A percentile compares a stretch with the other conserved stretches of the same genome.
These are phyloP conservation scores for Schizochytrium sp. DNA, from an alignment of 108 stramenopile species.

Conservation along the genomic window DNA sequence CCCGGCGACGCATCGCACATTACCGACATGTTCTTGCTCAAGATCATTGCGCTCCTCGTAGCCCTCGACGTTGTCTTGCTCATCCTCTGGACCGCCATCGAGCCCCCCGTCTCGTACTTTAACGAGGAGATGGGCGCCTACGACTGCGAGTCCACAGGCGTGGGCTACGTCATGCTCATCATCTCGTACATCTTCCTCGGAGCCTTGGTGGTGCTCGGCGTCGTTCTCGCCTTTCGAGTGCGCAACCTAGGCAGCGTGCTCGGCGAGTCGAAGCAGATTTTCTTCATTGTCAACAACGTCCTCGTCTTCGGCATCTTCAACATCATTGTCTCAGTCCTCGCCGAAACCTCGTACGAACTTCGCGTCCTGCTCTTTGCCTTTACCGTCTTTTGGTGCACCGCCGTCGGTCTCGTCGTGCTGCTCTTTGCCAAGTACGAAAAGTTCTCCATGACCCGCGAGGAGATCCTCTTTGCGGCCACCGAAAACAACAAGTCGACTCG, in stretches of 20 bases:
- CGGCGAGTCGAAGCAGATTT: conserved; percentile 14
- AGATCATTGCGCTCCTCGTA: neutral
- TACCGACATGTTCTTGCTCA: neutral
- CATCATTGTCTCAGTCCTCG: neutral
- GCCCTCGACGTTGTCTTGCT: neutral
- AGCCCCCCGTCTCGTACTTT: neutral
- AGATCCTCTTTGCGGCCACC: neutral
- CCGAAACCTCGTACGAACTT: neutral
- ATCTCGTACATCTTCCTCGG: neutral
- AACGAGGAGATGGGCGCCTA: neutral
- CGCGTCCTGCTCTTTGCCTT: neutral
- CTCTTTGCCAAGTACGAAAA: neutral
- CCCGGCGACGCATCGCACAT: neutral
- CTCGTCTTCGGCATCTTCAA: neutral
- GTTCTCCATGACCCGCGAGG: conserved; percentile 11
- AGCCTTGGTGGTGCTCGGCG: neutral
- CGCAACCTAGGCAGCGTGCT: neutral
- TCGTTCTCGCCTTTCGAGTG: neutral
- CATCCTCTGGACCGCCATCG: neutral
- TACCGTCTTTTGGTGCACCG: neutral
- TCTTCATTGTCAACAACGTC: conserved; percentile 6
- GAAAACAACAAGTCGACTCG: neutral
- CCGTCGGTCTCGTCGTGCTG: neutral
- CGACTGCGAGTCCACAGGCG: neutral
- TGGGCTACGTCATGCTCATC: neutral